Evolutionary conservation across 2,329 filamentous ascomycete genomes (phyloP).

Genomic region (Cladobotryum mycophilum): DNA sequence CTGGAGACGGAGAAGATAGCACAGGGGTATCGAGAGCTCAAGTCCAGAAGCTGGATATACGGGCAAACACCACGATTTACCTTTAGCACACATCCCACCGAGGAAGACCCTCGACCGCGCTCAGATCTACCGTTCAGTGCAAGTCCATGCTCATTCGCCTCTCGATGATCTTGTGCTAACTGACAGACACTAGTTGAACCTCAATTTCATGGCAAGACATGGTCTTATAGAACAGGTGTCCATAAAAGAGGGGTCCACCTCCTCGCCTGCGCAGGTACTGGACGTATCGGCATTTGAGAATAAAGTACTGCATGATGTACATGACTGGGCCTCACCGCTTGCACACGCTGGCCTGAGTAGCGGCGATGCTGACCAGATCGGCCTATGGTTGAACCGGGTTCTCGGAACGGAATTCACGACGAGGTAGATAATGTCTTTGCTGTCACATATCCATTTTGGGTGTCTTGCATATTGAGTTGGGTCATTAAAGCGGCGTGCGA

Average conservation of each 20-base stretch:
- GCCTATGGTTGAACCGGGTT: slow-evolving; percentile 26
- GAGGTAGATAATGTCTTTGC: neutral
- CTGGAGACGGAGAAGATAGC: slow-evolving; percentile 44
- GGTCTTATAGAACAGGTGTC: slow-evolving; percentile 30
- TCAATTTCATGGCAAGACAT: slow-evolving; percentile 32
- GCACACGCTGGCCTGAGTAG: slow-evolving; percentile 20
- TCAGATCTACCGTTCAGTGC: slow-evolving; percentile 44
- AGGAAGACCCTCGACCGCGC: slow-evolving; percentile 51
- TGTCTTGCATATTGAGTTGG: too few species aligned
- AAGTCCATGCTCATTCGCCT: slow-evolving; percentile 13
- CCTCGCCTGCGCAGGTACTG: neutral
- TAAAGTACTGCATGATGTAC: slow-evolving; percentile 15
- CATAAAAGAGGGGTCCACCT: slow-evolving; percentile 17
- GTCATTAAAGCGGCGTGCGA: too few species aligned
- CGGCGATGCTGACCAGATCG: slow-evolving; percentile 18
- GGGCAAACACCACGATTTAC: slow-evolving; percentile 80
- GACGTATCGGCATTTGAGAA: slow-evolving; percentile 6
- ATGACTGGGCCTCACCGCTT: slow-evolving; percentile 22
- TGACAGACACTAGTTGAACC: slow-evolving; percentile 18
- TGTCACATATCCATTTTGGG: too few species aligned
- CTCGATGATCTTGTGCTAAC: neutral
- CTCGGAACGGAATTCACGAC: slow-evolving; percentile 25
- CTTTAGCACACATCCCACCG: slow-evolving; percentile 55
- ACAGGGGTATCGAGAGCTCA: slow-evolving; percentile 25
- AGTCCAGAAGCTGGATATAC: slow-evolving; percentile 71